Conservation (phyloP, 2,329 filamentous ascomycete genomes). For the Cryoendolithus antarcticus region DNA sequence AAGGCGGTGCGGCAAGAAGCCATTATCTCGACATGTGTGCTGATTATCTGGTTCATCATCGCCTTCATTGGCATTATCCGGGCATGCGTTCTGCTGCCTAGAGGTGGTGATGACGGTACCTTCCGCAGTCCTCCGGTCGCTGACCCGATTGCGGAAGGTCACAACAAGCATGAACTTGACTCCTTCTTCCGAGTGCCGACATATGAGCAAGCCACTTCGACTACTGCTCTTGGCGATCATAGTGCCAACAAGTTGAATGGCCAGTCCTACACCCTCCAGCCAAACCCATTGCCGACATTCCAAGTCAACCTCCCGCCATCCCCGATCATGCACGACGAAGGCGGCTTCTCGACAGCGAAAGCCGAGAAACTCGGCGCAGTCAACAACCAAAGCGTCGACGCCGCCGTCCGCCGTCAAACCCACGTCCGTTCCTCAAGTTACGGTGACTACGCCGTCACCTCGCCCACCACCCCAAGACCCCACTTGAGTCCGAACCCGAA, state of each 20-base stretch:
- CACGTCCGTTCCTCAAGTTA: constrained; percentile 34
- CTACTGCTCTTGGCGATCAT: constrained; percentile 25
- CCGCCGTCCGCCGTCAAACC: constrained; percentile 29
- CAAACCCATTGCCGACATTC: constrained; percentile 31
- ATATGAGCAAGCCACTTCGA: constrained; percentile 23
- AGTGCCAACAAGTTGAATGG: constrained; percentile 30
- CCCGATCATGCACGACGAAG: constrained; percentile 15
- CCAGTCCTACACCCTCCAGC: constrained; percentile 34
- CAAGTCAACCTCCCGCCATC: constrained; percentile 21
- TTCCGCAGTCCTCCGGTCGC: constrained; percentile 8
- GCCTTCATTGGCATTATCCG: constrained; percentile 62
- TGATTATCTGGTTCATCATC: constrained; percentile 67
- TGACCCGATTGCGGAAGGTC: constrained; percentile 4
- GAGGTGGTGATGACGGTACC: constrained; percentile 27
- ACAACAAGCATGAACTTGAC: constrained; percentile 11
- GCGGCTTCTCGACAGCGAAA: constrained; percentile 14
- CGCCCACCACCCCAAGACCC: constrained; percentile 30
- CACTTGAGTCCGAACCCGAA: constrained; percentile 17
- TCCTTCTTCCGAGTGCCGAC: constrained; percentile 23
- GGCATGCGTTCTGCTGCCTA: constrained; percentile 48
- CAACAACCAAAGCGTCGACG: constrained; percentile 29
- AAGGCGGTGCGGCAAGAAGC: constrained; percentile 62
- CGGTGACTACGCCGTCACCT: constrained; percentile 31
- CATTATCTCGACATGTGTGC: constrained; percentile 61
- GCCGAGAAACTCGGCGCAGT: constrained; percentile 33